phyloP scores from a whole-genome alignment of 306 rosid species.

The Cicer pinnatifidum region DNA sequence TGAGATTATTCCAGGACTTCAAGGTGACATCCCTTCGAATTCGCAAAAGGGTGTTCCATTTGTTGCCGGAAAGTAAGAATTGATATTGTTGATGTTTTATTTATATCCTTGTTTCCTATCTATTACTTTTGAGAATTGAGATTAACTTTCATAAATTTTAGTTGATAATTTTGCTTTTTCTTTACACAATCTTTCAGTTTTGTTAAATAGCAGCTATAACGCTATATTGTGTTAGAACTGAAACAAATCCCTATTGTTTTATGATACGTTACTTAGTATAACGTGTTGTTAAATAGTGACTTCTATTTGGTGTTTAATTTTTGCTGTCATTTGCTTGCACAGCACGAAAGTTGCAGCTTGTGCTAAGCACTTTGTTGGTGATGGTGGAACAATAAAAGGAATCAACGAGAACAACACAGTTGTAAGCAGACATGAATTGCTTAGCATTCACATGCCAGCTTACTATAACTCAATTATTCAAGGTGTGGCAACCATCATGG shows the following conservation, averaged over 20 bases:
- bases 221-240: no score
- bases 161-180: neutral
- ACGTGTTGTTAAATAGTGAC: no score
- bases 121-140: neutral
- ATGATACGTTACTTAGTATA: no score
- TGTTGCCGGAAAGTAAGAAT: conserved; percentile 49
- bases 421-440: conserved; percentile 29
- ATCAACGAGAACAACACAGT: conserved; percentile 45
- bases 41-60: conserved; percentile 46
- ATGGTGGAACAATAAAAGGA: conserved; percentile 48
- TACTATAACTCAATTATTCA: conserved; percentile 45
- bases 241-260: no score
- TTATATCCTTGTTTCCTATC: neutral
- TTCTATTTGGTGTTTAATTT: neutral
- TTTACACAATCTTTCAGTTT: neutral
- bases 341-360: conserved; percentile 46
- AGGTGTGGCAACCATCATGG: conserved; percentile 49
- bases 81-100: neutral
- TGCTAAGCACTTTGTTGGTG: conserved; percentile 46
- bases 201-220: no score
- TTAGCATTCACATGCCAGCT: conserved; percentile 49
- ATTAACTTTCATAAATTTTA: neutral
- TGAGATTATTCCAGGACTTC: conserved; percentile 46
- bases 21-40: conserved; percentile 48
- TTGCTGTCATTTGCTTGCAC: neutral